Evolutionary conservation across 495 filamentous ascomycete species (phyloP), one percentile per base, ranked within the genome.

Genomic region (Peziza echinospora): DNA sequence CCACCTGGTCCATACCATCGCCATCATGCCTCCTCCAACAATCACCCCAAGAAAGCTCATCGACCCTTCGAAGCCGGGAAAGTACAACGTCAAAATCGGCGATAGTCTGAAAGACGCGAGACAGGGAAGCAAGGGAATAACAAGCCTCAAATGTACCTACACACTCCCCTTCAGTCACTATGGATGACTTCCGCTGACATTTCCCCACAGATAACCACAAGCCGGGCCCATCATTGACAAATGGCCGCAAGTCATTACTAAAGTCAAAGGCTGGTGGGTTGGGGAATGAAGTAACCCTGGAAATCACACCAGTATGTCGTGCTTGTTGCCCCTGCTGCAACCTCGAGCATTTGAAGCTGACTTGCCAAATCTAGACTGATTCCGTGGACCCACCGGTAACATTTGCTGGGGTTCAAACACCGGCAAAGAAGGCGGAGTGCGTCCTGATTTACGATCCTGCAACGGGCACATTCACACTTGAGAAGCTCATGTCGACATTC

Each of bases 391-490:
- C 30, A 11, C 4, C 6, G 6, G 30, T 37, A 11, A 37, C 30
- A 37, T 37, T 37, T 17, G 13, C 30, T 37, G 30, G 30, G 13
- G 44, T 10, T 46, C 42, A 24, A 16, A 24, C 23, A 11, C 47
- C 45, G 3, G 44, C 56, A 5, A 46, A 50, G 11, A 55, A 56
- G 42, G 43, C 56, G 9, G 47, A 59, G 22, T 50, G 55, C 25
- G 56, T 59, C 22, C 53, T 59, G 5, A 34, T 59, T 7, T 59
- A 53, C 43, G 45, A 59, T 48, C 56, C 52, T 2, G n/a, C 45
- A 5, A 56, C 53, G 0, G 53, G 58, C 24, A 42, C 37, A 2
- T 56, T 59, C 44, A 59, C 56, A 7, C 52, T 59, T 24, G 56
- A 59, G 49, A 60, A 58, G 24, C 45, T 59, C 7, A 39, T 43